These are phyloP conservation scores for Aspergillus uvarum DNA, from an alignment of 2,329 filamentous ascomycete genomes.

Conservation along the genomic window DNA sequence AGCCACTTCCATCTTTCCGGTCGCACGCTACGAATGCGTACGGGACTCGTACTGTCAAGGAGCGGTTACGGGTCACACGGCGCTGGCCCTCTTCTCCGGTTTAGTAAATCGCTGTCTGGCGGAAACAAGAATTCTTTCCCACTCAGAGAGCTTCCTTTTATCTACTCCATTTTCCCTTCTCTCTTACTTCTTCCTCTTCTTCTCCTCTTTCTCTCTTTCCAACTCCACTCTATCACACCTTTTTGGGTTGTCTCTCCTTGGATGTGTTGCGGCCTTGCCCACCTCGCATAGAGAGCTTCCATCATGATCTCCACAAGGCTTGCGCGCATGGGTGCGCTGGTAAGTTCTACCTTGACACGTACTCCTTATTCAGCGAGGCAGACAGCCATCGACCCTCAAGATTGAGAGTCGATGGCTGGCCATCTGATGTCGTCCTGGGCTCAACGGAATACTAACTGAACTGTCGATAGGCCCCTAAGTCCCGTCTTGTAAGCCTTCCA, in stretches of 20 bases:
- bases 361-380: conserved; percentile 9
- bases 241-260: conserved; percentile 34
- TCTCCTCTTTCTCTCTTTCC: conserved; percentile 36
- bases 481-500: conserved; percentile 44
- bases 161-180: conserved; percentile 35
- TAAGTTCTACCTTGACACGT: conserved; percentile 33
- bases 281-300: conserved; percentile 42
- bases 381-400: background rate
- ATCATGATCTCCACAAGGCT: conserved; percentile 51
- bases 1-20: conserved; percentile 33
- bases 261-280: conserved; percentile 40
- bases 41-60: conserved; percentile 31
- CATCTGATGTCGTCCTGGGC: background rate
- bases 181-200: conserved; percentile 36
- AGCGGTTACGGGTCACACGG: conserved; percentile 35
- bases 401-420: conserved; percentile 9
- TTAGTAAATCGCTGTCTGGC: conserved; percentile 24
- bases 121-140: conserved; percentile 33
- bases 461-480: conserved; percentile 42
- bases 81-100: conserved; percentile 36
- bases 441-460: conserved; percentile 22
- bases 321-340: conserved; percentile 49
- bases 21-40: conserved; percentile 31
- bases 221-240: conserved; percentile 36
- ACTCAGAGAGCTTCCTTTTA: conserved; percentile 38